A percentile compares a stretch with the other conserved stretches of the same genome.
Evolutionary conservation across 2,329 filamentous ascomycete genomes (phyloP).

Genomic region (Neoascochyta sp.): DNA sequence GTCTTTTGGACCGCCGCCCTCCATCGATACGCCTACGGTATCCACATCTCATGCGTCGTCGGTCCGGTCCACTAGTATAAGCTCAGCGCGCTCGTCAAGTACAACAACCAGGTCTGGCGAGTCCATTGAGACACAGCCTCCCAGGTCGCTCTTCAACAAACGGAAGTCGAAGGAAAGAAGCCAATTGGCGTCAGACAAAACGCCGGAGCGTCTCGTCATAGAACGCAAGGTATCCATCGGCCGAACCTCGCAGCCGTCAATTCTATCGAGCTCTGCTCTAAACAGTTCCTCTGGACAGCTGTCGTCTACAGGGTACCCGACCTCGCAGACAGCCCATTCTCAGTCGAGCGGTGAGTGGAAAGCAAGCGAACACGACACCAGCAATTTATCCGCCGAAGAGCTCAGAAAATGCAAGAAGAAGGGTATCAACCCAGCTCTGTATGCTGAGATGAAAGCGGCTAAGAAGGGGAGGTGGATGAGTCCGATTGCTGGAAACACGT

Average conservation of each 20-base stretch:
- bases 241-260: conserved; percentile 31
- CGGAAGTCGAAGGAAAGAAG: conserved; percentile 13
- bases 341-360: conserved; percentile 37
- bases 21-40: conserved; percentile 2
- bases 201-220: conserved; percentile 24
- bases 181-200: conserved; percentile 6
- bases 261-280: conserved; percentile 19
- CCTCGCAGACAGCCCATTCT: conserved; percentile 12
- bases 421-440: conserved; percentile 47
- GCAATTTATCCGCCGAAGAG: conserved; percentile 39
- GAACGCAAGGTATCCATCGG: conserved; percentile 33
- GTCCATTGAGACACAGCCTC: conserved; percentile 13
- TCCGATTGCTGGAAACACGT: conserved; percentile 35
- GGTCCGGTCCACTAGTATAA: conserved; percentile 7
- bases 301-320: conserved; percentile 8
- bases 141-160: conserved; percentile 20
- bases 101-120: conserved; percentile 11
- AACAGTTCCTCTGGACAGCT: conserved; percentile 20
- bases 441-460: conserved; percentile 48
- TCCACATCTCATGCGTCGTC: conserved; percentile 4
- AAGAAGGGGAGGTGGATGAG: conserved; percentile 40
- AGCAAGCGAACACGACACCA: conserved; percentile 40
- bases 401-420: conserved; percentile 46
- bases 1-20: conserved; percentile 2
- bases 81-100: conserved; percentile 10